Conservation (phyloP, 768 basidiomycete species). For the Termitomyces sp. region DNA sequence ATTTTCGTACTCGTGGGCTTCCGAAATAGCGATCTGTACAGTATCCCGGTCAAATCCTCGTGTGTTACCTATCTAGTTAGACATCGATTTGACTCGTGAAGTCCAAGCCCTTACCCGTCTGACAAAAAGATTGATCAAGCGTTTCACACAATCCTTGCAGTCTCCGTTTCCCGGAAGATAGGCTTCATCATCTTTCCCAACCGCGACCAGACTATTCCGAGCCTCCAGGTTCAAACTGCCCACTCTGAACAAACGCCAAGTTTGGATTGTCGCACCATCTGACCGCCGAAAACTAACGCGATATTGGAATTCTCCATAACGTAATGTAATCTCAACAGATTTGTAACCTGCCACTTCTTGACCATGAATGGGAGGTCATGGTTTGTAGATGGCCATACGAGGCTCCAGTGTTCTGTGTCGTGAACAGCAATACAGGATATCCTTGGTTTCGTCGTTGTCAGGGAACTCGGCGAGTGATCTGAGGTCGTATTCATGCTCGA, state of each 20-base stretch:
- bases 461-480: neutral
- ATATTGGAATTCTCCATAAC: neutral
- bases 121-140: neutral
- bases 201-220: neutral
- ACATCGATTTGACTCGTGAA: no score
- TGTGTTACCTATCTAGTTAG: no score
- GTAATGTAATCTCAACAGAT: neutral
- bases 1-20: no score
- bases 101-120: neutral
- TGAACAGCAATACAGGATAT: neutral
- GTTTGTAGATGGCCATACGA: neutral
- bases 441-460: neutral
- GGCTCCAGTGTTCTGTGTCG: neutral
- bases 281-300: neutral
- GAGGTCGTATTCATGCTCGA: neutral
- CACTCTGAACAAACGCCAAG: neutral
- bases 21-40: no score
- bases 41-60: no score
- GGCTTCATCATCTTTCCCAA: neutral
- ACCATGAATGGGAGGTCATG: neutral
- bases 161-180: neutral
- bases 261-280: neutral
- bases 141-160: neutral
- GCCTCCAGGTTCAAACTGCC: neutral
- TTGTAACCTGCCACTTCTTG: neutral